phyloP scores from a whole-genome alignment of 306 rosid genomes.

The Vigna unguiculata region DNA sequence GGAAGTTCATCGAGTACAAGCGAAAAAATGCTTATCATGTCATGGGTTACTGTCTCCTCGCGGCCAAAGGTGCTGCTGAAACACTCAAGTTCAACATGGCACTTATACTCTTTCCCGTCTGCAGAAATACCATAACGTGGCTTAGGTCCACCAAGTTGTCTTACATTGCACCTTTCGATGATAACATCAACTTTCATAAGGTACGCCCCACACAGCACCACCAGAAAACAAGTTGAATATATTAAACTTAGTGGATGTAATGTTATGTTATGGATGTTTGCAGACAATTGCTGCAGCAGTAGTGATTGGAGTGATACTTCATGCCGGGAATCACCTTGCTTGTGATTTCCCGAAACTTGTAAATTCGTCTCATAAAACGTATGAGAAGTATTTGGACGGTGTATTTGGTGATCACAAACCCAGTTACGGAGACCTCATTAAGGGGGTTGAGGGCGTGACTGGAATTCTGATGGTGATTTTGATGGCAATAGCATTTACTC shows the following conservation, averaged over 20 bases:
- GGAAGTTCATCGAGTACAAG: conserved; percentile 84
- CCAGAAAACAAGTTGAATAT: conserved; percentile 19
- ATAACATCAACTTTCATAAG: conserved; percentile 97
- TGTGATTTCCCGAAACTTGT: conserved; percentile 90
- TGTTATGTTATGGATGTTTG: too few relatives aligned
- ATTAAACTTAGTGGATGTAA: conserved; percentile 1
- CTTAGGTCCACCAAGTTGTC: conserved; percentile 78
- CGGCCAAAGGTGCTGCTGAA: conserved; percentile 93
- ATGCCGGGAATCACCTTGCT: conserved; percentile 84
- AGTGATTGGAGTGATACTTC: conserved; percentile 80
- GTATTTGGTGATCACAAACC: conserved; percentile 77
- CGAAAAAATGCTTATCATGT: conserved; percentile 54
- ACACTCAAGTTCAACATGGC: conserved; percentile 97
- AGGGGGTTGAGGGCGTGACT: conserved; percentile 83
- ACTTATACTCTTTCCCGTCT: conserved; percentile 79
- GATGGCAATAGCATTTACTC: conserved; percentile 85
- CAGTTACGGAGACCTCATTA: conserved; percentile 59
- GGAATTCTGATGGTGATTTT: conserved; percentile 83
- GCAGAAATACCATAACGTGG: conserved; percentile 92
- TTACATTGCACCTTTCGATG: conserved; percentile 77
- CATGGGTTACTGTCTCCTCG: conserved; percentile 86
- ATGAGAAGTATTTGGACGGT: conserved; percentile 33
- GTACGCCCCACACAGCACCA: conserved; percentile 47
- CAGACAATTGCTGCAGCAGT: conserved; percentile 87
- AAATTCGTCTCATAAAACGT: conserved; percentile 38